Evolutionary conservation across 768 basidiomycete species (phyloP), one percentile per base, ranked within the genome.

Genomic region (Pulveroboletus sp.): DNA sequence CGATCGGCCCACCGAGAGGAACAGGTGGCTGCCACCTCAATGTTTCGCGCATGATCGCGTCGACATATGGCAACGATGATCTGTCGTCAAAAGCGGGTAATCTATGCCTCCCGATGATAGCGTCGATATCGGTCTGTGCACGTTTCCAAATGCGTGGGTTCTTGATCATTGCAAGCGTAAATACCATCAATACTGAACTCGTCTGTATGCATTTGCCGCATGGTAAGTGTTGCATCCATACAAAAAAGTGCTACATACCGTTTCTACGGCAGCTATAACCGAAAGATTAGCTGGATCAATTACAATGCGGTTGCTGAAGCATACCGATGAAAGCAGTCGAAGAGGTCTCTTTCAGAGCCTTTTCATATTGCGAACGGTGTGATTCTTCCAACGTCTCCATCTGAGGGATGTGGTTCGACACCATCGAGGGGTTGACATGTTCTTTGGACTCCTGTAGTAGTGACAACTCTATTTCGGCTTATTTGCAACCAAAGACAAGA

Each of bases 41-140:
- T 1, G 44, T 47, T 42, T 57, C 50, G 8, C 47, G 47, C 36
- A 57, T 0, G 33, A 57, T 55, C 5, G 50, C n/a, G n/a, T n/a
- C n/a, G n/a, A n/a, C n/a, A 27, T 27, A 27, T 27, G 25, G 25
- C 25, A 27, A 27, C 25, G 25, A 27, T 9, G 25, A 5, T 5
- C 25, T 27, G 25, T 27, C 25, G 5, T 5, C 9, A 27, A 56
- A 57, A 8, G 43, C 47, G 8, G 56, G 49, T 2, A 51, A 20
- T 24, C 49, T 51, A 12, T 45, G 46, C 0, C 21, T 48, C 12
- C 53, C 53, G 1, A 56, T 21, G 12, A 51, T 14, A 11, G 40
- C 13, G 3, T 57, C 53, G 5, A 57, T 56, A 57, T 56, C 16
- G n/a, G n/a, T n/a, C n/a, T n/a, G n/a, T n/a, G n/a, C n/a, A n/a